Conservation (phyloP, 345 rosid genomes). For the Gossypium anomalum region DNA sequence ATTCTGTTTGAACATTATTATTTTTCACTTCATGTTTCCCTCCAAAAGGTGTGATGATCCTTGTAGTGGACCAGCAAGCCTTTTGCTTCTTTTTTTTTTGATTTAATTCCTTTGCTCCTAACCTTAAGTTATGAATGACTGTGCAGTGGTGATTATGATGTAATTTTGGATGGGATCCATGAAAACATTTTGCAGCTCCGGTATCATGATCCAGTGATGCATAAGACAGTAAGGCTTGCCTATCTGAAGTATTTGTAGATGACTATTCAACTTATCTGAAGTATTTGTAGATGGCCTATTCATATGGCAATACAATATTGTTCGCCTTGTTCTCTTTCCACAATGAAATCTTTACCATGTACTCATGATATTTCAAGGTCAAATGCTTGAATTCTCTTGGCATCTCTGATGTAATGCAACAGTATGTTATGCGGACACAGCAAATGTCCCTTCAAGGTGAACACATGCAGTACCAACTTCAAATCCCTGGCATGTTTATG, state of each 20-base stretch:
- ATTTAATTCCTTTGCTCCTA: constrained; percentile 9
- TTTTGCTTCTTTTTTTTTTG: not conserved
- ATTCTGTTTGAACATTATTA: not conserved
- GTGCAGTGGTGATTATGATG: constrained; percentile 89
- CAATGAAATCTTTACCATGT: constrained; percentile 20
- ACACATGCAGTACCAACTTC: constrained; percentile 6
- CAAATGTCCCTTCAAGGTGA: constrained; percentile 71
- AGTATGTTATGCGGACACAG: constrained; percentile 63
- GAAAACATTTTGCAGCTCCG: constrained; percentile 83
- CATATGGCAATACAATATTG: constrained; percentile 16
- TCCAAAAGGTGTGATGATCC: not conserved
- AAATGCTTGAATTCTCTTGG: constrained; percentile 72
- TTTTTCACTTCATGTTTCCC: not conserved
- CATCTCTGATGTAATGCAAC: constrained; percentile 64
- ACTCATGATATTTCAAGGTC: constrained; percentile 42
- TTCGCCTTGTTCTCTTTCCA: constrained; percentile 16
- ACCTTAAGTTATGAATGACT: constrained; percentile 28
- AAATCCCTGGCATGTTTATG: not conserved
- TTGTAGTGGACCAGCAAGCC: not conserved
- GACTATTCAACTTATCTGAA: constrained; percentile 3
- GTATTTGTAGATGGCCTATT: constrained; percentile 13
- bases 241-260: constrained; percentile 11
- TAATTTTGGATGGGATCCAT: constrained; percentile 77
- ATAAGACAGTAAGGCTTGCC: constrained; percentile 66
- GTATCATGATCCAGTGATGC: constrained; percentile 94